Evolutionary conservation across 2,329 filamentous ascomycete genomes (phyloP).

Genomic region (Fusarium austroafricanum): DNA sequence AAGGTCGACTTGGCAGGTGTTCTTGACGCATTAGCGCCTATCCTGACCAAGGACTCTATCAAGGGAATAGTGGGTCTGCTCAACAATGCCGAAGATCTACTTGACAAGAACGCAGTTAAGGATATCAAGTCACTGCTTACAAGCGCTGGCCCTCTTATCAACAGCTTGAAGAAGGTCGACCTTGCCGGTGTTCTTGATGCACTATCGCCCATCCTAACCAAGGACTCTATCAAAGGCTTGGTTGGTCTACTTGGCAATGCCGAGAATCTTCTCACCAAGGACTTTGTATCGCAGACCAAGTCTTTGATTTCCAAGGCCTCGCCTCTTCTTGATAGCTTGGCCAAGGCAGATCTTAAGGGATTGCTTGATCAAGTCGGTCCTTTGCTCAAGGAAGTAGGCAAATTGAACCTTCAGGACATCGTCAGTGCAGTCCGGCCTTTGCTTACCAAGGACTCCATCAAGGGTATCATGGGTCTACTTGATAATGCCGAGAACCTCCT

Average conservation of each 20-base stretch:
- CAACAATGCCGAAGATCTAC: constrained; percentile 41
- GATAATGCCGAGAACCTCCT: constrained; percentile 49
- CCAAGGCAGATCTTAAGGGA: constrained; percentile 50
- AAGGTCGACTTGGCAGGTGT: constrained; percentile 50
- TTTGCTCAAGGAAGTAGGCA: constrained; percentile 48
- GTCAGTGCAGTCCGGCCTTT: constrained; percentile 46
- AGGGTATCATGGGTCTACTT: constrained; percentile 50
- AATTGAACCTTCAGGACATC: constrained; percentile 48
- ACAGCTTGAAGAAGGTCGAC: constrained; percentile 49
- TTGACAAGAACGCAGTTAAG: constrained; percentile 40
- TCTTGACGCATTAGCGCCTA: constrained; percentile 41
- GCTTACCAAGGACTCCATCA: constrained; percentile 48
- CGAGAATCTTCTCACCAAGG: constrained; percentile 42
- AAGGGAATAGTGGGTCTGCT: constrained; percentile 45
- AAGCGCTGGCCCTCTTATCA: constrained; percentile 48
- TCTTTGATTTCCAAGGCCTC: constrained; percentile 44
- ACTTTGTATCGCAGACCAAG: constrained; percentile 39
- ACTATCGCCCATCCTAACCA: constrained; percentile 43
- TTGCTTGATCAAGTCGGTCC: constrained; percentile 49
- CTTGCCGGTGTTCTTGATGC: constrained; percentile 49
- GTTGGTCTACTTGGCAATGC: constrained; percentile 50
- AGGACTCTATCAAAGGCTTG: constrained; percentile 50
- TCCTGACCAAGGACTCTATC: constrained; percentile 45
- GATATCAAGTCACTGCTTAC: constrained; percentile 43
- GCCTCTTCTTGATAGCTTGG: constrained; percentile 49